Conservation (phyloP, 805 yeast genomes). For the Pichia thaimueangensis region DNA sequence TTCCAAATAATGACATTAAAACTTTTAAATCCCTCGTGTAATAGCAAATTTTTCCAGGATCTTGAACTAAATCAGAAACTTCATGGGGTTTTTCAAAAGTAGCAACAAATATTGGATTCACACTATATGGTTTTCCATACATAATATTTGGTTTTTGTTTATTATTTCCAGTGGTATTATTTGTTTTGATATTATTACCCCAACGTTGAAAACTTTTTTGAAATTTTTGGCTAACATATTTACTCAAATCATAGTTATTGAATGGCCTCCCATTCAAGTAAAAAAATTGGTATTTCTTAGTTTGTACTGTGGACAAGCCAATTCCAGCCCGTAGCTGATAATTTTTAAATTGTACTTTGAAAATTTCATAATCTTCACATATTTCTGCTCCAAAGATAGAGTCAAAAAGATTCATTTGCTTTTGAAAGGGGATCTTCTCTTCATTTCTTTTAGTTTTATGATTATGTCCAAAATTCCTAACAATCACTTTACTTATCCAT, state of each 20-base stretch:
- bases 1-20: conserved; percentile 28
- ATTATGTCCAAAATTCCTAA: neutral
- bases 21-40: conserved; percentile 23
- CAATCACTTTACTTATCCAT: neutral
- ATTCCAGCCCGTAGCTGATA: conserved; percentile 34
- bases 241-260: conserved; percentile 16
- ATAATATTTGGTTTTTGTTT: conserved; percentile 11
- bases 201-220: conserved; percentile 13
- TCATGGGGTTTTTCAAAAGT: conserved; percentile 17
- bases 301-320: conserved; percentile 31
- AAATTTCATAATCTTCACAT: conserved; percentile 21
- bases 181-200: conserved; percentile 9
- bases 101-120: conserved; percentile 36
- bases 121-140: conserved; percentile 30
- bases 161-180: conserved; percentile 6
- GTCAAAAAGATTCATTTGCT: conserved; percentile 16
- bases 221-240: conserved; percentile 24
- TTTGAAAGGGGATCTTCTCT: conserved; percentile 1
- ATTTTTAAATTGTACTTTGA: conserved; percentile 25
- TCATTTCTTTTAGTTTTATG: neutral
- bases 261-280: conserved; percentile 38
- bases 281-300: conserved; percentile 38
- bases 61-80: conserved; percentile 35
- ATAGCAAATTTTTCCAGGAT: conserved; percentile 31
- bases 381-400: conserved; percentile 29